Base-by-base conservation (phyloP, 192 early-diverging fungal species). In the Funneliformis geosporum region DNA sequence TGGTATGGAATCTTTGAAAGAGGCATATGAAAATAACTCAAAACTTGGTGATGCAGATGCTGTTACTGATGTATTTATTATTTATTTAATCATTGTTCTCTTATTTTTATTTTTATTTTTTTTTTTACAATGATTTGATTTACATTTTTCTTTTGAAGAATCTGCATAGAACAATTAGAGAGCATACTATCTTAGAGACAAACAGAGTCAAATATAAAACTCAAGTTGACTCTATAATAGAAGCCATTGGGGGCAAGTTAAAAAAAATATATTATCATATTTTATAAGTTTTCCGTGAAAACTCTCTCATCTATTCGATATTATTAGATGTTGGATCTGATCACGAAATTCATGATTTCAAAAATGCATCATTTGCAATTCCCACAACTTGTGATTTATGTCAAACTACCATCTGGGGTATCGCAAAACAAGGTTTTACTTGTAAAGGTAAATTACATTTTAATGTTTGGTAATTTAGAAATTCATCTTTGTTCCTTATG, bases 371-470 rank as follows among this genome's bases (percentile, higher is more conserved):
- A 11, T 95, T 92, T 76, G 86, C 92, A 3, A 92, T 94, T 55
- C 94, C 93, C 18, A 93, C 92, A 1, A 86, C 88, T 0, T 95
- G 94, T 78, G 90, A 93, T 67, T 90, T 91, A 28, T 95, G 94
- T 71, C 87, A 88, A 40, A 88, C 87, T 38, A 92, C 88, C 2
- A 92, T 95, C 70, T 95, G 94, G 94, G 94, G 94, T 2, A 86
- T 94, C 9, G 86, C 88, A 28, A 94, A 93, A 70, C 87, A 92
- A 75, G 94, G 91, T 23, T 80, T 93, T 11, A 87, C 90, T 16
- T 94, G 93, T 73, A 89, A 82, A 83, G 88, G 86, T 88, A 77
- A 43, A 46, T 73, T 10, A 33, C 8, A 9, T 61, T 14, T 21
- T 61, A 27, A 27, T 60, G n/a, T 9, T 69, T 43, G n/a, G 16